A percentile compares a stretch with the other conserved stretches of the same genome.
phyloP scores from a whole-genome alignment of 495 filamentous ascomycete species.

The Collariella sp. region DNA sequence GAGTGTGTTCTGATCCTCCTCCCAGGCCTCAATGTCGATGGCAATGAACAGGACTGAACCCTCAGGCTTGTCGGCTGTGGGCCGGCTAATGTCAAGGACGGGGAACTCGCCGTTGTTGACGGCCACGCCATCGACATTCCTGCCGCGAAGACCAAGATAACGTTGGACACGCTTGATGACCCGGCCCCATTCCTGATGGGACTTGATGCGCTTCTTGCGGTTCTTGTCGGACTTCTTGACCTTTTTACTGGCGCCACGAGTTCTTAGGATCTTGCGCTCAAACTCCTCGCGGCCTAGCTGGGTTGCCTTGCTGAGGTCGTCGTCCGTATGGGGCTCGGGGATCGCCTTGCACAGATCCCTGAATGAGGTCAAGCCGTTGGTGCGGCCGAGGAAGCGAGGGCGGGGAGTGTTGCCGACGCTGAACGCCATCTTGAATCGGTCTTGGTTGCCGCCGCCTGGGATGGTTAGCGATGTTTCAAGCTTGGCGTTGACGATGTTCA shows the following conservation, averaged over 20 bases:
- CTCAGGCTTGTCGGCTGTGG: slow-evolving; percentile 38
- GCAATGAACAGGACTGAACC: slow-evolving; percentile 58
- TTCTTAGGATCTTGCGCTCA: slow-evolving; percentile 3
- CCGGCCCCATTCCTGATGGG: slow-evolving; percentile 40
- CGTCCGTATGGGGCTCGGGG: slow-evolving; percentile 17
- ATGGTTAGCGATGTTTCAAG: slow-evolving; percentile 43
- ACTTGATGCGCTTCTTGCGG: slow-evolving; percentile 32
- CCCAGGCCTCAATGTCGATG: slow-evolving; percentile 77
- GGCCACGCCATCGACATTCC: neutral
- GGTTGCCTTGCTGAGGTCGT: slow-evolving; percentile 14
- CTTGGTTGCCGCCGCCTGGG: slow-evolving; percentile 34
- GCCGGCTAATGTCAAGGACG: slow-evolving; percentile 13
- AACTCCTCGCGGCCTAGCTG: slow-evolving; percentile 10
- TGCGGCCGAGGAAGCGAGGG: slow-evolving; percentile 57
- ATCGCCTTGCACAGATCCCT: slow-evolving; percentile 23
- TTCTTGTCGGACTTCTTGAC: slow-evolving; percentile 36
- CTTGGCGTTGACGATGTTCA: slow-evolving; percentile 50
- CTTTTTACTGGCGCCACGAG: slow-evolving; percentile 17
- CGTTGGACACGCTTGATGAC: slow-evolving; percentile 54
- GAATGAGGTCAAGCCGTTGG: slow-evolving; percentile 28
- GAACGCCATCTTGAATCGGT: slow-evolving; percentile 51
- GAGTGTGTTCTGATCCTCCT: slow-evolving; percentile 50
- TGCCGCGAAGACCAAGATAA: slow-evolving; percentile 55
- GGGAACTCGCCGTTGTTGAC: neutral
- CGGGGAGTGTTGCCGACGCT: slow-evolving; percentile 44